phyloP scores from a whole-genome alignment of 768 basidiomycete genomes.

The Russula virescens region DNA sequence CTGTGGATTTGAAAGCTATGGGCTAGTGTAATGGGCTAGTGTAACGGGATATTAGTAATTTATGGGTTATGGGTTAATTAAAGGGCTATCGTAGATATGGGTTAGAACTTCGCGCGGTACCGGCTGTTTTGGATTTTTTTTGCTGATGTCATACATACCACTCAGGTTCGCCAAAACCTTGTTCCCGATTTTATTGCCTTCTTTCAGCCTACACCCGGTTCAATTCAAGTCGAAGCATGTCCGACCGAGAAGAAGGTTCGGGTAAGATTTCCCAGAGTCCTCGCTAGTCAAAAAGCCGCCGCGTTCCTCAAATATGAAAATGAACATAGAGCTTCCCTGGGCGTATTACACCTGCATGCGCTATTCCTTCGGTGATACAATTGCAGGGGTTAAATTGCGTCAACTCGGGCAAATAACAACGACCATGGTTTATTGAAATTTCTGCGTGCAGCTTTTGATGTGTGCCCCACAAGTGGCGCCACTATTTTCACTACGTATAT shows the following conservation, averaged over 20 bases:
- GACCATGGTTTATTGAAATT: conserved; percentile 1
- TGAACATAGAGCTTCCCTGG: conserved; percentile 1
- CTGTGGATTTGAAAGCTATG: too few species aligned
- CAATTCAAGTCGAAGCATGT: conserved; percentile 6
- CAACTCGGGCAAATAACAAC: not conserved
- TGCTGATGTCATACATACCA: not conserved
- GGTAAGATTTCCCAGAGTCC: not conserved
- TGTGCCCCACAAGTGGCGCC: not conserved
- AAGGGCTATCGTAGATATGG: too few species aligned
- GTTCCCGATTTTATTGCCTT: conserved; percentile 21
- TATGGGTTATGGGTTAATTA: too few species aligned
- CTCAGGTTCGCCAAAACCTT: not conserved
- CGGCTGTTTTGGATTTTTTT: not conserved
- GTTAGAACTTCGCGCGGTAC: too few species aligned
- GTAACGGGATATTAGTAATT: too few species aligned
- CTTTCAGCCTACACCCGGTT: conserved; percentile 2
- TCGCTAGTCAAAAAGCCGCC: conserved; percentile 7
- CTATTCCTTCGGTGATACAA: not conserved
- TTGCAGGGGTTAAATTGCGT: not conserved
- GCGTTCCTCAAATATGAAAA: conserved; percentile 1
- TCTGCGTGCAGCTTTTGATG: not conserved
- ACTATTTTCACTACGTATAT: not conserved
- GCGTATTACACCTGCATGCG: not conserved
- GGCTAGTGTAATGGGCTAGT: too few species aligned
- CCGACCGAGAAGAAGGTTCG: conserved; percentile 13